Evolutionary conservation across 805 yeast species (phyloP), one percentile per base, ranked within the genome.

Genomic region (Torulaspora delbrueckii): DNA sequence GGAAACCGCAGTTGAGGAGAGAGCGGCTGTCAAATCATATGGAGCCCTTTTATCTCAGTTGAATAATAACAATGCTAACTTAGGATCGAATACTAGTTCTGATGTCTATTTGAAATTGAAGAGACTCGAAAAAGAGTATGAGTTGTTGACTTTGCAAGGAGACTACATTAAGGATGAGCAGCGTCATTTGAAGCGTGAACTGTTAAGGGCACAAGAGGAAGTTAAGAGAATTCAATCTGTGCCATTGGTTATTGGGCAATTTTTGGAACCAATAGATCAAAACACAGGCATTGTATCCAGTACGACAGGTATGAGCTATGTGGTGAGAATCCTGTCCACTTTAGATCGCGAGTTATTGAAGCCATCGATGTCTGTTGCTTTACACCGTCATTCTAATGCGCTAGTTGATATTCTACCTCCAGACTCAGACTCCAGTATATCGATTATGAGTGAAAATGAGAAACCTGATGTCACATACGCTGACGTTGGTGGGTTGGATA

Each of bases 371-470:
- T 86, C 96, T 10, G 99, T 93, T 26, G 99, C 99, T 1, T 75
- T 93, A 55, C 99, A 93, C 67, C 95, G 99, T 66, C 98, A 95
- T 71, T 91, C 98, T 9, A 95, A 95, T 65, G 97, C 99, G 2
- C 74, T 93, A 54, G 99, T 93, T 28, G 98, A 93, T 67, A 93
- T 95, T 46, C 73, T 93, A 61, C 99, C 99, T 23, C 99, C 99
- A 24, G 99, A 93, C 74, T 97, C 98, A 0, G 99, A 93, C 63
- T 89, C 97, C 1, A 83, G 93, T 30, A 93, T 93, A 55, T 83
- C 99, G 28, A 89, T 95, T 66, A 84, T 93, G 59, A 95, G 96
- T 26, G 95, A 91, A 35, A 86, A 87, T 58, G 96, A 95, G 69
- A 86, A 85, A 63, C 95, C 95, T 19, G 90, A 85, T 61, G 93